phyloP scores from a whole-genome alignment of 176 grass and related monocot genomes.

The Bothriochloa decipiens region DNA sequence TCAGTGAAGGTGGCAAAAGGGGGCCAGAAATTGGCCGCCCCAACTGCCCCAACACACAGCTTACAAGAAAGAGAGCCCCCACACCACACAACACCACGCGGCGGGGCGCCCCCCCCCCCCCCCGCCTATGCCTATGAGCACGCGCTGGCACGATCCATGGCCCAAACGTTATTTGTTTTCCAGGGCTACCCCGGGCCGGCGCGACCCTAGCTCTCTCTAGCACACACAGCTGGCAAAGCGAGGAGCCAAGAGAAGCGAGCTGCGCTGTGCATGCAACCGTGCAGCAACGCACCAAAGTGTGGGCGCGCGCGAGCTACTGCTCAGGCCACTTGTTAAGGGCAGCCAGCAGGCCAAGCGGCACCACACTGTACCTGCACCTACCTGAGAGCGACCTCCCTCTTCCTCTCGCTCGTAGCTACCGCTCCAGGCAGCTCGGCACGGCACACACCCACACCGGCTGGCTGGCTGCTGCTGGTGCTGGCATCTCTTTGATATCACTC shows the following conservation, averaged over 20 bases:
- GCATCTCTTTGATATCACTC: conserved; percentile 41
- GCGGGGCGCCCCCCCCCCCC: too few relatives aligned
- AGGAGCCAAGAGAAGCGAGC: background rate
- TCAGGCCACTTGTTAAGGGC: conserved; percentile 27
- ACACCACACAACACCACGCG: too few relatives aligned
- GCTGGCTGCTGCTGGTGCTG: background rate
- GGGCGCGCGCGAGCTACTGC: background rate
- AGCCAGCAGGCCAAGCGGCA: background rate
- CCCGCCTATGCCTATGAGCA: background rate
- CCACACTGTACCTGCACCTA: conserved; percentile 48
- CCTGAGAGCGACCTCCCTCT: conserved; percentile 50
- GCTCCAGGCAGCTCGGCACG: background rate
- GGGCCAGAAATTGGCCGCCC: background rate
- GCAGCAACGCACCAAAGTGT: conserved; percentile 14
- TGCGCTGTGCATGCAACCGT: background rate
- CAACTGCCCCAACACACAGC: conserved; percentile 23
- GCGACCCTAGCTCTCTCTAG: too few relatives aligned
- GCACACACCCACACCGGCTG: background rate
- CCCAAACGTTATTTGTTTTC: background rate
- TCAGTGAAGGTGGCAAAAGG: background rate
- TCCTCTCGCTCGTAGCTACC: background rate
- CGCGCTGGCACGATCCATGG: background rate
- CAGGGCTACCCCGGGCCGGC: background rate
- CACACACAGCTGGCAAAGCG: background rate
- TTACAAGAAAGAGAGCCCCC: background rate